Conservation (phyloP, 2,329 filamentous ascomycete species). For the Fusarium pilosicola region DNA sequence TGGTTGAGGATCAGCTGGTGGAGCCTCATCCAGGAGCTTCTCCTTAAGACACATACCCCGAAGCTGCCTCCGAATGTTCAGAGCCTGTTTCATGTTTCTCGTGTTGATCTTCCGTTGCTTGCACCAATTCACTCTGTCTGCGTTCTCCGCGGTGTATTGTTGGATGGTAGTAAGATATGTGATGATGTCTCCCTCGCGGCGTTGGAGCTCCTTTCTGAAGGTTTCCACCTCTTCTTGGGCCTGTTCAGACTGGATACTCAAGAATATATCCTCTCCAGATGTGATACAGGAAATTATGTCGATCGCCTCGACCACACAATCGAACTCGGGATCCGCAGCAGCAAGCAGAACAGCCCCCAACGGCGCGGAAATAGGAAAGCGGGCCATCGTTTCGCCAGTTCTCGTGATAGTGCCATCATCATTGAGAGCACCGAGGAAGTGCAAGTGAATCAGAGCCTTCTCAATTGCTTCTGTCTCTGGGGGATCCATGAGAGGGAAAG, state of each 20-base stretch:
- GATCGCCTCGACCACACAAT: constrained; percentile 83
- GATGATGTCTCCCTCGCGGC: constrained; percentile 72
- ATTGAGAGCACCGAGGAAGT: constrained; percentile 79
- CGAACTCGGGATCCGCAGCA: constrained; percentile 73
- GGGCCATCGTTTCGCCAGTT: constrained; percentile 79
- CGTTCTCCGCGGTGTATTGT: constrained; percentile 66
- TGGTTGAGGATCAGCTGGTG: constrained; percentile 63
- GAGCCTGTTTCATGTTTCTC: constrained; percentile 70
- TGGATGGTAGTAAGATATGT: constrained; percentile 73
- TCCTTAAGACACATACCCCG: constrained; percentile 65
- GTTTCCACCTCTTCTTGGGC: constrained; percentile 63
- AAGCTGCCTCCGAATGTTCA: constrained; percentile 71
- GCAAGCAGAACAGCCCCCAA: constrained; percentile 86
- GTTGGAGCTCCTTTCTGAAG: constrained; percentile 65
- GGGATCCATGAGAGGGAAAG: constrained; percentile 86
- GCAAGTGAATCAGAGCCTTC: constrained; percentile 82
- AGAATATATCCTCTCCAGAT: constrained; percentile 70
- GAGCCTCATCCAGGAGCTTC: constrained; percentile 58
- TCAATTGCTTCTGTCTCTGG: constrained; percentile 82
- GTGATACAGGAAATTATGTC: constrained; percentile 79
- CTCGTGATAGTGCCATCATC: constrained; percentile 78
- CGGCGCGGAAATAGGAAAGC: constrained; percentile 83
- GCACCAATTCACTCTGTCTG: constrained; percentile 68
- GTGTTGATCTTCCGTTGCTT: constrained; percentile 64
- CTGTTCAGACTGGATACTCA: constrained; percentile 68